Evolutionary conservation across 2,329 filamentous ascomycete species (phyloP).

Genomic region (Venturia effusa): DNA sequence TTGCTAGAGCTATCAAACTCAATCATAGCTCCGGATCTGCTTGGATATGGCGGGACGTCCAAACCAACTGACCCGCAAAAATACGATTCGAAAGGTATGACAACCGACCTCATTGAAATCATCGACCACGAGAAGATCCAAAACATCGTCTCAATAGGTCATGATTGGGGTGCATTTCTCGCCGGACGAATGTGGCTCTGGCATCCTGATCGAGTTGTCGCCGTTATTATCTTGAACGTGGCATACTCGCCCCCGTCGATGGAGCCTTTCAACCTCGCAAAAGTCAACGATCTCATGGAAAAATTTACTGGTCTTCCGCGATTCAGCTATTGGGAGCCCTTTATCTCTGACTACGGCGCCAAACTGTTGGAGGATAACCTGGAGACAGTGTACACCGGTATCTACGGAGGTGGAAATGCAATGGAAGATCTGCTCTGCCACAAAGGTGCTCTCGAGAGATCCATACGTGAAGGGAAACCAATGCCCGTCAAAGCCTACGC

Average conservation of each 20-base stretch:
- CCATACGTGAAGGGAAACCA: conserved; percentile 14
- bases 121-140: conserved; percentile 18
- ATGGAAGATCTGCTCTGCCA: conserved; percentile 27
- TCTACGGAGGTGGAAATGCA: conserved; percentile 24
- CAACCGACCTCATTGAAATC: conserved; percentile 19
- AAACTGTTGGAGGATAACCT: conserved; percentile 28
- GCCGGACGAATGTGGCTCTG: conserved; percentile 33
- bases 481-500: conserved; percentile 26
- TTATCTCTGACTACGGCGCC: conserved; percentile 29
- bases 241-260: conserved; percentile 28
- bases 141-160: conserved; percentile 14
- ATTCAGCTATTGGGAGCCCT: conserved; percentile 37
- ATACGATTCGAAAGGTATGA: conserved; percentile 19
- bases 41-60: conserved; percentile 28
- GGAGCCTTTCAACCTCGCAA: conserved; percentile 27
- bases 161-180: conserved; percentile 9
- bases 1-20: conserved; percentile 31
- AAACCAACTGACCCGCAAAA: conserved; percentile 19
- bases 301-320: conserved; percentile 27
- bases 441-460: conserved; percentile 14
- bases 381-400: conserved; percentile 26
- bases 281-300: conserved; percentile 22
- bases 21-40: conserved; percentile 28
- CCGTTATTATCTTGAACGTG: conserved; percentile 33
- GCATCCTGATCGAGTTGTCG: conserved; percentile 29